phyloP scores from a whole-genome alignment of 1,284 basidiomycete species.

The Trichosporon coremiiforme region DNA sequence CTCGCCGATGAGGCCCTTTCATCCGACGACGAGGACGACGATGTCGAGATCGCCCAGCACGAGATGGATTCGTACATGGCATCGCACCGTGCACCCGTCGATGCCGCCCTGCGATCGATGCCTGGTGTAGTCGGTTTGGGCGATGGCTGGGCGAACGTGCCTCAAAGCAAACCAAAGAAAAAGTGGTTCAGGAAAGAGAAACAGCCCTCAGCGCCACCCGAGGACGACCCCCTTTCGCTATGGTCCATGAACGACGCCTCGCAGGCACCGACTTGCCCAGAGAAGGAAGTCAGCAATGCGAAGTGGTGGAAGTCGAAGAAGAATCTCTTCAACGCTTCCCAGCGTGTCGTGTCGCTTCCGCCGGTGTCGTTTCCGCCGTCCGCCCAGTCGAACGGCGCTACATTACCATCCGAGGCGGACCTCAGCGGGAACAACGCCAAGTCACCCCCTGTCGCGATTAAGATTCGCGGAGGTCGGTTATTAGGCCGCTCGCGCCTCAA shows the following conservation, averaged over 20 bases:
- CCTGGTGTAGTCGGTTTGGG: slow-evolving; percentile 48
- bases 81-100: slow-evolving; percentile 31
- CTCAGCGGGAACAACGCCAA: neutral
- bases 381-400: neutral
- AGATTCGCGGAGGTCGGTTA: slow-evolving; percentile 10
- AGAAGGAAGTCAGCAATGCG: slow-evolving; percentile 14
- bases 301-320: slow-evolving; percentile 32
- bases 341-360: slow-evolving; percentile 11
- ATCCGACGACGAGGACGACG: slow-evolving; percentile 22
- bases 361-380: no score
- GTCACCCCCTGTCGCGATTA: neutral
- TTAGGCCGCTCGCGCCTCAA: slow-evolving; percentile 26
- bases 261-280: slow-evolving; percentile 1
- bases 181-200: slow-evolving; percentile 27
- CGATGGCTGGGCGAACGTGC: slow-evolving; percentile 49
- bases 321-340: slow-evolving; percentile 28
- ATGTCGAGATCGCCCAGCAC: slow-evolving; percentile 24
- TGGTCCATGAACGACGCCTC: slow-evolving; percentile 22
- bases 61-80: slow-evolving; percentile 33
- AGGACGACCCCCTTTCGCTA: slow-evolving; percentile 29
- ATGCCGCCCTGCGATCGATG: slow-evolving; percentile 39
- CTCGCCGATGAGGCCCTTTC: slow-evolving; percentile 19
- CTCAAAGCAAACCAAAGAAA: slow-evolving; percentile 22
- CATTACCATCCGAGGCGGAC: neutral
- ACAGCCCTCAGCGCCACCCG: slow-evolving; percentile 3